Percentiles rank a stretch among this genome's conserved stretches.
Conservation (phyloP, 108 stramenopile genomes). For the Stephanodiscus minutulus region DNA sequence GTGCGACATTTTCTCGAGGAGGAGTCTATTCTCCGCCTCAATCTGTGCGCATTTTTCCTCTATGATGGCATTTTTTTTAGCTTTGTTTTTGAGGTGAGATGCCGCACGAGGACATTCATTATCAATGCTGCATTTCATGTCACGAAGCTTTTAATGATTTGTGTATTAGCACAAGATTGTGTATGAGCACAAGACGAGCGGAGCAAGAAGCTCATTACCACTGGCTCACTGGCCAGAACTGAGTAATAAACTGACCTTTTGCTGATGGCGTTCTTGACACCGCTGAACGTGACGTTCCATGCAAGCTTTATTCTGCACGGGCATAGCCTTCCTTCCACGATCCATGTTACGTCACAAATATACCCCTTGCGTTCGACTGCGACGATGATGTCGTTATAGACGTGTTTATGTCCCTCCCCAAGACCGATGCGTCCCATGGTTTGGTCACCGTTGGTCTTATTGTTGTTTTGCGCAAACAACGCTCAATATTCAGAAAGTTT, state of each 20-base stretch:
- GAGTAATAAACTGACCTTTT: slow-evolving; percentile 48
- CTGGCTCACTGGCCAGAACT: neutral
- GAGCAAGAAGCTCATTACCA: neutral
- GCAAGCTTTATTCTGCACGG: slow-evolving; percentile 82
- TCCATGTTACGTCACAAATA: slow-evolving; percentile 49
- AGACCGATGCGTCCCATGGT: neutral
- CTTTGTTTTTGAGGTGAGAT: slow-evolving; percentile 68
- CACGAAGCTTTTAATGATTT: slow-evolving; percentile 51
- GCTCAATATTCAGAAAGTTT: neutral
- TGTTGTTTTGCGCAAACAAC: neutral
- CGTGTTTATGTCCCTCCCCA: neutral
- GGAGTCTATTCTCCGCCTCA: slow-evolving; percentile 85
- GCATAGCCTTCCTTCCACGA: slow-evolving; percentile 79
- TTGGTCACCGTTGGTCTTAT: neutral
- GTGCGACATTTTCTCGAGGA: slow-evolving; percentile 85
- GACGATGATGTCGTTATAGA: no score
- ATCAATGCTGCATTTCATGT: slow-evolving; percentile 86
- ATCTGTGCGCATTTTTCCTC: slow-evolving; percentile 73
- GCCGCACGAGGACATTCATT: slow-evolving; percentile 67
- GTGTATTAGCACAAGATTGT: neutral
- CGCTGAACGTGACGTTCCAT: slow-evolving; percentile 61
- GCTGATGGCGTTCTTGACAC: slow-evolving; percentile 62
- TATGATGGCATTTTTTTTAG: slow-evolving; percentile 84
- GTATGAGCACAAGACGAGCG: neutral
- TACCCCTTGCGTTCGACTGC: neutral